These are phyloP conservation scores for Mikania micrantha DNA, from an alignment of 129 eudicot species.

Conservation along the genomic window DNA sequence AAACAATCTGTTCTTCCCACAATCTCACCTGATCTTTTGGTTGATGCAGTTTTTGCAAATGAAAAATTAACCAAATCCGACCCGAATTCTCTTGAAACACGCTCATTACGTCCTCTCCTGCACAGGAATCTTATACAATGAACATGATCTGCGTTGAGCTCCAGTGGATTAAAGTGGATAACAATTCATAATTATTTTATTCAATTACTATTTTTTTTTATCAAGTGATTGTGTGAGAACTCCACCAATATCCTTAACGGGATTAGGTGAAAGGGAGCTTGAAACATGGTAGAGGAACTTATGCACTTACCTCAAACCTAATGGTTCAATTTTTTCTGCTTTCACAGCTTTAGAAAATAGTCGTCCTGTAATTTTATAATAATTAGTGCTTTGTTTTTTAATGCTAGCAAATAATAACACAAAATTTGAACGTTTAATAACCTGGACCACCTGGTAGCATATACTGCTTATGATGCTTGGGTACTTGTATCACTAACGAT, in stretches of 20 bases:
- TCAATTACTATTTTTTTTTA: neutral
- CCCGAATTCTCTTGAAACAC: constrained; percentile 21
- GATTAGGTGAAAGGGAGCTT: too few relatives aligned
- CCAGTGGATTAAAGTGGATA: neutral
- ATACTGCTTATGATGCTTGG: constrained; percentile 65
- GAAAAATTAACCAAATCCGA: constrained; percentile 37
- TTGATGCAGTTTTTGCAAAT: constrained; percentile 33
- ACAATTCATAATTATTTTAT: neutral
- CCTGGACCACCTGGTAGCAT: constrained; percentile 67
- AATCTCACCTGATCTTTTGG: constrained; percentile 47
- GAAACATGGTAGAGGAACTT: too few relatives aligned
- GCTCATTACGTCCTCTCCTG: constrained; percentile 32
- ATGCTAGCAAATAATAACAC: neutral
- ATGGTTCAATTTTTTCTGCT: constrained; percentile 23
- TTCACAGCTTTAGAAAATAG: constrained; percentile 29
- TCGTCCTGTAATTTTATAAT: neutral
- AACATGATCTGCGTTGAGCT: neutral
- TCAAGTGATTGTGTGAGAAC: too few relatives aligned
- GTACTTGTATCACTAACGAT: constrained; percentile 36
- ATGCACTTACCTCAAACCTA: constrained; percentile 40
- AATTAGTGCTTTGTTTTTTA: neutral
- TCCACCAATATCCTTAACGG: too few relatives aligned
- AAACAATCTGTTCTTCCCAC: neutral
- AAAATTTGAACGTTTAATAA: neutral
- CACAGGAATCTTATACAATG: neutral